Base-by-base conservation (phyloP, 192 early-diverging fungal genomes). In the Coemansia sp. region DNA sequence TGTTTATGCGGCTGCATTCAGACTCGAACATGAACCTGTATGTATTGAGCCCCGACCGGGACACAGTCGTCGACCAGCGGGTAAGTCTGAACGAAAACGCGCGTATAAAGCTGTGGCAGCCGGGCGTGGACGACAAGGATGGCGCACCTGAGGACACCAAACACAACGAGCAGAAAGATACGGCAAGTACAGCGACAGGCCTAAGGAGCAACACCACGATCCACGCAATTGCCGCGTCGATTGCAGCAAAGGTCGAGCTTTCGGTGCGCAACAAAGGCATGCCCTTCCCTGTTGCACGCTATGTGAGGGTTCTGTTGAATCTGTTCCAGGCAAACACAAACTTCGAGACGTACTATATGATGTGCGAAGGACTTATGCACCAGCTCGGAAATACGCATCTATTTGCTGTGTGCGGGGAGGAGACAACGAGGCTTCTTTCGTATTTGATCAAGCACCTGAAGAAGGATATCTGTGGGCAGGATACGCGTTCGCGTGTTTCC, bases 361-460 rank as follows among this genome's bases (percentile, higher is more conserved):
- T 93, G 2, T 77, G 96, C 23, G 74, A 86, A 23, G 81, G 86
- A 4, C 76, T 96, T 34, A 75, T 86, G 21, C 58, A 68, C 6
- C 95, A 96, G 76, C 76, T 98, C 4, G 84, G 84, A 23, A 92
- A 91, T 64, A 86, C 91, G 56, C 86, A 87, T 44, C 63, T 96
- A 26, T 96, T 94, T 64, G 85, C 86, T 53, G 82, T 82, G 43
- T 86, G 86, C n/a, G 70, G 71, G 10, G 64, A 76, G 26, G 73
- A 87, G 63, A 78, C 93, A 1, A 79, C 81, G 24, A 69, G 64
- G 8, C 72, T 92, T 9, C 63, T 95, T 18, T 83, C 83, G 9
- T 84, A 87, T 9, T 64, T 98, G 41, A 76, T 97, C 23, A 82
- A 78, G 11, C 91, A 91, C 80, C 73, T 88, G 60, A 79, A 77